Conservation (phyloP, 352 stramenopile species). For the Phytopythium mirpurense region DNA sequence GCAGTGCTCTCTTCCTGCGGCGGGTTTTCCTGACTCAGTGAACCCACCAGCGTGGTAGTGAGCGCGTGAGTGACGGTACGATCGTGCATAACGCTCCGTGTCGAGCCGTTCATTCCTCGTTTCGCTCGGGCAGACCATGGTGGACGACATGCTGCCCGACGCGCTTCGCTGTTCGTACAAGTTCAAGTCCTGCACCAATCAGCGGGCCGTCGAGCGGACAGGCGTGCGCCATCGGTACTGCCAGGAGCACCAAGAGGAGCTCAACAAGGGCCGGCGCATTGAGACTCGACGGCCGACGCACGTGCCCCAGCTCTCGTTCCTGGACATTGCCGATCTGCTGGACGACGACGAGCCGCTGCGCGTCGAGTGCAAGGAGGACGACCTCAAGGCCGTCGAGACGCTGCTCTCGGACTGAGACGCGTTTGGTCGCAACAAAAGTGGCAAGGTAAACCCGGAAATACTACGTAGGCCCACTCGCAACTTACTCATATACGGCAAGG, state of each 20-base stretch:
- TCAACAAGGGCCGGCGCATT: slow-evolving; percentile 16
- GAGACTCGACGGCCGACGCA: not conserved
- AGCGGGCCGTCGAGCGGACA: slow-evolving; percentile 22
- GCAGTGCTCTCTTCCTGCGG: no score
- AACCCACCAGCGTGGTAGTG: no score
- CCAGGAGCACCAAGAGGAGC: slow-evolving; percentile 24
- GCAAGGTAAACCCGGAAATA: no score
- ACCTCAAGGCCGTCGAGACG: not conserved
- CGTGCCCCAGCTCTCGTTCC: not conserved
- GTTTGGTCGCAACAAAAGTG: no score
- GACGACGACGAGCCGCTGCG: not conserved
- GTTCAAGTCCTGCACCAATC: slow-evolving; percentile 27
- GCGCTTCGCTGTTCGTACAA: slow-evolving; percentile 26
- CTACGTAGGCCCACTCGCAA: no score
- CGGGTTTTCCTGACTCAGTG: no score
- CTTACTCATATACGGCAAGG: no score
- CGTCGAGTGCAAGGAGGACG: slow-evolving; percentile 3
- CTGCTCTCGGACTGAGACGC: slow-evolving; percentile 3
- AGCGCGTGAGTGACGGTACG: no score
- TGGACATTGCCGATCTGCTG: slow-evolving; percentile 4
- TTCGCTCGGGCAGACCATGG: not conserved
- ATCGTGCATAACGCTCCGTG: no score
- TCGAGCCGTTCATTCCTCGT: not conserved
- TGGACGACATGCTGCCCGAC: slow-evolving; percentile 2
- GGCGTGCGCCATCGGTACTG: slow-evolving; percentile 32